Evolutionary conservation across 169 alveolate genomes (phyloP).

Genomic region (Eimeria falciformis): DNA sequence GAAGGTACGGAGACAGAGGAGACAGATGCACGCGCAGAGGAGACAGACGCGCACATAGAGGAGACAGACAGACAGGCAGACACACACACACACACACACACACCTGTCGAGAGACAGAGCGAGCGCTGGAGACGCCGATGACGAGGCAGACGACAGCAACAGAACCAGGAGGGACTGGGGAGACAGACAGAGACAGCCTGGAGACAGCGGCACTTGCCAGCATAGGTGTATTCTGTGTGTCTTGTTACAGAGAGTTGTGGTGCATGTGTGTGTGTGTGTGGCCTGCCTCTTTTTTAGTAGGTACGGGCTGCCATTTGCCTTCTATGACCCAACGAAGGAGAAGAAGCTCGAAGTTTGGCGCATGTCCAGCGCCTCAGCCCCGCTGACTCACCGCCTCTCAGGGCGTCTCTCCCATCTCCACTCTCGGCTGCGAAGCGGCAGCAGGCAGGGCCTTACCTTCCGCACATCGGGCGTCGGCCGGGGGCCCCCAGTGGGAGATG

Average conservation of each 20-base stretch:
- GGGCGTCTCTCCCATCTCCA: neutral
- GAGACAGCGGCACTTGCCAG: neutral
- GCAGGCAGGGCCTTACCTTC: neutral
- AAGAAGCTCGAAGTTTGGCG: constrained; percentile 67
- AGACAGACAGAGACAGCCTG: neutral
- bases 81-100: too few relatives aligned
- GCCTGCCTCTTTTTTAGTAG: neutral
- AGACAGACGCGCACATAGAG: too few relatives aligned
- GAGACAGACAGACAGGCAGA: neutral
- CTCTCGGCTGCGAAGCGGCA: constrained; percentile 15
- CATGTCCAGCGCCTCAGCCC: neutral
- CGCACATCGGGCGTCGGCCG: too few relatives aligned
- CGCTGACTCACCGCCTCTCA: neutral
- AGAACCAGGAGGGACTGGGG: neutral
- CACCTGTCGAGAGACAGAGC: neutral
- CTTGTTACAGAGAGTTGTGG: neutral
- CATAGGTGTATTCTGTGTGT: neutral
- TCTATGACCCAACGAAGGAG: constrained; percentile 64
- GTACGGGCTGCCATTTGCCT: constrained; percentile 53
- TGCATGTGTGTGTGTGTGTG: neutral
- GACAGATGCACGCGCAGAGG: too few relatives aligned
- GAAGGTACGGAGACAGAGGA: neutral
- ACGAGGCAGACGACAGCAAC: neutral
- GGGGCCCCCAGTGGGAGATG: too few relatives aligned
- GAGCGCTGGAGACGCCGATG: neutral